Evolutionary conservation across 257 asterid species (phyloP).

Genomic region (Catharanthus roseus): DNA sequence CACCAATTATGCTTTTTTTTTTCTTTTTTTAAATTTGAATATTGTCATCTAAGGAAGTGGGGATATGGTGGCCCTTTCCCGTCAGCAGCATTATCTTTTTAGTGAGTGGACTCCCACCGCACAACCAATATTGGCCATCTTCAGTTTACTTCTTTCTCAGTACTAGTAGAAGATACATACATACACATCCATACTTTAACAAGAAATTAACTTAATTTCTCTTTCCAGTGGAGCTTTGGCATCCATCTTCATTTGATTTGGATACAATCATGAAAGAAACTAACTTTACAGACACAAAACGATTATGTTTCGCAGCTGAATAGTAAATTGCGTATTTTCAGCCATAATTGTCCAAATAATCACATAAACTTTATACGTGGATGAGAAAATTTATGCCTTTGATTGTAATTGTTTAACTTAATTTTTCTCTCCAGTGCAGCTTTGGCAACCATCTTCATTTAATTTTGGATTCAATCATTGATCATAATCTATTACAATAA

Average conservation of each 20-base stretch:
- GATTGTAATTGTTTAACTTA: not conserved
- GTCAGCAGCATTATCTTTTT: conserved; percentile 21
- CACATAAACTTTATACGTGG: too few relatives aligned
- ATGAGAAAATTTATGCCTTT: too few relatives aligned
- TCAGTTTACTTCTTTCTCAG: conserved; percentile 17
- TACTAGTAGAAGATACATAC: too few relatives aligned
- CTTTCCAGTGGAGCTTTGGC: too few relatives aligned
- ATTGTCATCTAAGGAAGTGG: conserved; percentile 17
- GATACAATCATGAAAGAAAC: too few relatives aligned
- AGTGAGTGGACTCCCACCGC: conserved; percentile 37
- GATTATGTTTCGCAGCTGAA: too few relatives aligned
- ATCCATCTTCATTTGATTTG: too few relatives aligned
- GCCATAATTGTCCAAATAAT: too few relatives aligned
- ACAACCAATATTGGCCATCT: conserved; percentile 31
- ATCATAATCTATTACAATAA: not conserved
- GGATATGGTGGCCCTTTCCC: conserved; percentile 23
- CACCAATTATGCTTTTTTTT: conserved; percentile 9
- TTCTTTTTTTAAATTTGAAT: conserved; percentile 12
- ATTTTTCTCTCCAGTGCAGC: not conserved
- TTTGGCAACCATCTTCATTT: not conserved
- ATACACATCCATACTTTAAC: too few relatives aligned
- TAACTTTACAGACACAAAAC: too few relatives aligned
- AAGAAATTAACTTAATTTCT: too few relatives aligned
- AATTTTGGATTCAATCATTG: not conserved
- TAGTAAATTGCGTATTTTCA: too few relatives aligned